These are phyloP conservation scores for Moringa oleifera DNA, from an alignment of 345 rosid genomes.

Conservation along the genomic window DNA sequence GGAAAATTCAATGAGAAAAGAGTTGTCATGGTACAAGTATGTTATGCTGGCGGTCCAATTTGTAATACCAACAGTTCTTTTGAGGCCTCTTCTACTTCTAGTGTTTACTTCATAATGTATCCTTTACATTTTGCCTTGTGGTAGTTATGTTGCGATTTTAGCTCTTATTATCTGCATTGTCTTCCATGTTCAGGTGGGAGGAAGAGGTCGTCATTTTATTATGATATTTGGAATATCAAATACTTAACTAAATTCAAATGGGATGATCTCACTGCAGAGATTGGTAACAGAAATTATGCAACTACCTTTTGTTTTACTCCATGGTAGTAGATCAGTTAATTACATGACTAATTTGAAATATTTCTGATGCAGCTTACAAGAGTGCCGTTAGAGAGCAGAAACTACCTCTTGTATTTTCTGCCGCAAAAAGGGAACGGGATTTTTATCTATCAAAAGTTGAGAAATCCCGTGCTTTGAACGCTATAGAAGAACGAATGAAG, in stretches of 20 bases:
- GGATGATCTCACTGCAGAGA: constrained; percentile 92
- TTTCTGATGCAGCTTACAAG: constrained; percentile 61
- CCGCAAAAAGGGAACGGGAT: constrained; percentile 91
- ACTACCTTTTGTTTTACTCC: not conserved
- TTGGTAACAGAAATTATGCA: constrained; percentile 31
- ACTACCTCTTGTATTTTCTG: constrained; percentile 70
- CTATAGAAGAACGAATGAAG: constrained; percentile 71
- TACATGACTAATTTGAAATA: constrained; percentile 17
- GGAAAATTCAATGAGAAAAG: not conserved
- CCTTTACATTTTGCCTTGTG: not conserved
- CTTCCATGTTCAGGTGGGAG: constrained; percentile 58
- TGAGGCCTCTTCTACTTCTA: not conserved
- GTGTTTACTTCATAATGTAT: not conserved
- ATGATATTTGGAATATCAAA: constrained; percentile 92
- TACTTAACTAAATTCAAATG: constrained; percentile 93
- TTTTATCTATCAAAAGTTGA: constrained; percentile 80
- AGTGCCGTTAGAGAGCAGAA: constrained; percentile 77
- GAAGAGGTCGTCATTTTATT: constrained; percentile 70
- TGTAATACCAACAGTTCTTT: not conserved
- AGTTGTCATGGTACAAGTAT: not conserved
- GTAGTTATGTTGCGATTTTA: not conserved
- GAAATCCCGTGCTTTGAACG: constrained; percentile 52
- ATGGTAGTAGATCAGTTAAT: not conserved
- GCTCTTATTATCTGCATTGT: constrained; percentile 8
- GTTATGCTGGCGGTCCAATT: not conserved